These are phyloP conservation scores for Annulohypoxylon bovei DNA, from an alignment of 495 filamentous ascomycete species.

Conservation along the genomic window DNA sequence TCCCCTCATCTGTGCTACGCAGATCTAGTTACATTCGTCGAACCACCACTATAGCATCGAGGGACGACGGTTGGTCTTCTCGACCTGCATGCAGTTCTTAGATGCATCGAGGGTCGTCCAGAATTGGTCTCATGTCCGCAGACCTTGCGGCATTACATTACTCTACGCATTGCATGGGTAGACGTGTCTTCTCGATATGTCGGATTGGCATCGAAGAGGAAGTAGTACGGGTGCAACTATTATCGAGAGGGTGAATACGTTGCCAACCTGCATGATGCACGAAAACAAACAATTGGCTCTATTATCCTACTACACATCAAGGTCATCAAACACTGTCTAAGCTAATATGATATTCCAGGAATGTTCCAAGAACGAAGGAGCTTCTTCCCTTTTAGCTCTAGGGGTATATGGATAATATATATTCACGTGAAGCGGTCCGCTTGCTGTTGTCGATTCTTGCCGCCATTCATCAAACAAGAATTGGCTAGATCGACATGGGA, in stretches of 20 bases:
- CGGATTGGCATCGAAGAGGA: not conserved
- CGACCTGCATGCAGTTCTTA: slow-evolving; percentile 4
- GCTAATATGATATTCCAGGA: not conserved
- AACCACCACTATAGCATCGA: not conserved
- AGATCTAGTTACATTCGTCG: not conserved
- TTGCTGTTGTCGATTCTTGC: not conserved
- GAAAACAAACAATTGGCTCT: slow-evolving; percentile 2
- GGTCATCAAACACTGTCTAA: not conserved
- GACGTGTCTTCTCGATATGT: not conserved
- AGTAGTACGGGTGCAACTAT: not conserved
- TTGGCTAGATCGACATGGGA: not conserved
- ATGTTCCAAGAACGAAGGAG: not conserved
- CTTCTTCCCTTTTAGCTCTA: not conserved
- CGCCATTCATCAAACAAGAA: not conserved
- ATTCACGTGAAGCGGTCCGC: not conserved
- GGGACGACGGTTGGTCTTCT: not conserved
- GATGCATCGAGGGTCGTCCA: not conserved
- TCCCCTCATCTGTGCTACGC: not conserved
- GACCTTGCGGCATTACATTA: not conserved
- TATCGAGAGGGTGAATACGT: not conserved
- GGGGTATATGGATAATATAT: not conserved
- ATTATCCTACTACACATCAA: not conserved
- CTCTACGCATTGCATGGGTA: not conserved
- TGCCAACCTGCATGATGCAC: slow-evolving; percentile 1
- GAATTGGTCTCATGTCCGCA: slow-evolving; percentile 3